Evolutionary conservation across 2,329 filamentous ascomycete species (phyloP).

Genomic region (Cryoendolithus antarcticus): DNA sequence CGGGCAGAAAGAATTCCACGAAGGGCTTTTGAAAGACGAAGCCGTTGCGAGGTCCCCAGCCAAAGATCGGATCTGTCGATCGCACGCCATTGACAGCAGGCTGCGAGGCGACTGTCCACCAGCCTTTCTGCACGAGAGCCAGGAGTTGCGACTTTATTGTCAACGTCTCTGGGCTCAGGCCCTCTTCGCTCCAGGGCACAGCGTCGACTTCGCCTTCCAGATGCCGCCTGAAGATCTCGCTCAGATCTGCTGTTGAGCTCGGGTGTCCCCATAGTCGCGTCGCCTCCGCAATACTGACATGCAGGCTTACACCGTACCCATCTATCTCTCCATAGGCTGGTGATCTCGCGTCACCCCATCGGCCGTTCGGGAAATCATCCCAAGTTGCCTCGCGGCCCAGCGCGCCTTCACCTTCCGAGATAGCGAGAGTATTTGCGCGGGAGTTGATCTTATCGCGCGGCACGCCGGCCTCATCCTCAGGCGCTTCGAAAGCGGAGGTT

Average conservation of each 20-base stretch:
- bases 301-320: slow-evolving; percentile 92
- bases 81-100: slow-evolving; percentile 79
- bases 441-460: slow-evolving; percentile 56
- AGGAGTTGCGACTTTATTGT: slow-evolving; percentile 68
- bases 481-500: slow-evolving; percentile 47
- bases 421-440: slow-evolving; percentile 65
- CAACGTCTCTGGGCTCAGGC: slow-evolving; percentile 68
- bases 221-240: slow-evolving; percentile 65
- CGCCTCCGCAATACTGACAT: slow-evolving; percentile 76
- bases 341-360: slow-evolving; percentile 86
- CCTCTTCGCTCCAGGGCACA: slow-evolving; percentile 90
- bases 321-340: slow-evolving; percentile 94
- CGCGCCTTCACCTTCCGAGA: slow-evolving; percentile 83
- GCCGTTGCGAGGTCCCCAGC: slow-evolving; percentile 84
- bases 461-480: slow-evolving; percentile 65
- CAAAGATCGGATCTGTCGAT: slow-evolving; percentile 67
- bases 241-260: slow-evolving; percentile 57
- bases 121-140: slow-evolving; percentile 66
- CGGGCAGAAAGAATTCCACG: slow-evolving; percentile 85
- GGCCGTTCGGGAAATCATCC: slow-evolving; percentile 95
- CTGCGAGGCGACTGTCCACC: slow-evolving; percentile 95
- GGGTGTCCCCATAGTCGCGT: slow-evolving; percentile 78
- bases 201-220: slow-evolving; percentile 66
- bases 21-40: slow-evolving; percentile 98
- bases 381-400: slow-evolving; percentile 90